Conservation (phyloP, 805 yeast species). For the Kodamaea jinghongensis region DNA sequence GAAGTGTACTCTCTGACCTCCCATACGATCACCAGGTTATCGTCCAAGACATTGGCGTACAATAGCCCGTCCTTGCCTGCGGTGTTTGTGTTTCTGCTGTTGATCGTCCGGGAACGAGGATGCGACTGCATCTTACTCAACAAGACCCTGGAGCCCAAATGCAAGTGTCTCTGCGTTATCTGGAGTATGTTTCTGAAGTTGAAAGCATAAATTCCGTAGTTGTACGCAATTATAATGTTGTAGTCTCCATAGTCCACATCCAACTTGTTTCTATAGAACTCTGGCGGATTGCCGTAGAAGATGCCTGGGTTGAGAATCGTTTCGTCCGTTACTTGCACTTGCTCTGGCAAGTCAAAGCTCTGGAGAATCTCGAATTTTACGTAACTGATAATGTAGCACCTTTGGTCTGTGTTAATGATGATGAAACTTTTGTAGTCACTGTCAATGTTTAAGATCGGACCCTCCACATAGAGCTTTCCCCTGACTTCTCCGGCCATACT, state of each 20-base stretch:
- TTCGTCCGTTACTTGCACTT: slow-evolving; percentile 10
- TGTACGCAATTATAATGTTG: slow-evolving; percentile 25
- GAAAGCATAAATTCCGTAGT: slow-evolving; percentile 20
- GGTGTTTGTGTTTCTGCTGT: background rate
- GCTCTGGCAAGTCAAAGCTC: slow-evolving; percentile 16
- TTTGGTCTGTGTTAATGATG: slow-evolving; percentile 18
- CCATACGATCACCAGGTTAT: slow-evolving; percentile 41
- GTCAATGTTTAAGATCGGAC: slow-evolving; percentile 16
- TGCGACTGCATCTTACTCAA: no score
- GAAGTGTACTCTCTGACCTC: slow-evolving; percentile 34
- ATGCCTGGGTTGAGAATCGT: slow-evolving; percentile 7
- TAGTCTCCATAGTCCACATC: slow-evolving; percentile 35
- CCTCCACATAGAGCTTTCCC: slow-evolving; percentile 11
- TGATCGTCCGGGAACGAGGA: no score
- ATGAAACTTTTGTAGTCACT: slow-evolving; percentile 28
- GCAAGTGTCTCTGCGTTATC: no score
- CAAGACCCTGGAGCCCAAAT: no score
- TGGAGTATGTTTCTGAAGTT: slow-evolving; percentile 14
- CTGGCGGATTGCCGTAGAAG: slow-evolving; percentile 10
- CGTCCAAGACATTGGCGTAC: slow-evolving; percentile 36
- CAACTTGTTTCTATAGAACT: slow-evolving; percentile 12
- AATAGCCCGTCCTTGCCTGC: slow-evolving; percentile 42
- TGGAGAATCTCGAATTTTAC: slow-evolving; percentile 7
- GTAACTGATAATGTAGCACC: slow-evolving; percentile 20
- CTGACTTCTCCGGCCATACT: slow-evolving; percentile 20